Base-by-base conservation (phyloP, 306 rosid species). In the Canavalia ensiformis region DNA sequence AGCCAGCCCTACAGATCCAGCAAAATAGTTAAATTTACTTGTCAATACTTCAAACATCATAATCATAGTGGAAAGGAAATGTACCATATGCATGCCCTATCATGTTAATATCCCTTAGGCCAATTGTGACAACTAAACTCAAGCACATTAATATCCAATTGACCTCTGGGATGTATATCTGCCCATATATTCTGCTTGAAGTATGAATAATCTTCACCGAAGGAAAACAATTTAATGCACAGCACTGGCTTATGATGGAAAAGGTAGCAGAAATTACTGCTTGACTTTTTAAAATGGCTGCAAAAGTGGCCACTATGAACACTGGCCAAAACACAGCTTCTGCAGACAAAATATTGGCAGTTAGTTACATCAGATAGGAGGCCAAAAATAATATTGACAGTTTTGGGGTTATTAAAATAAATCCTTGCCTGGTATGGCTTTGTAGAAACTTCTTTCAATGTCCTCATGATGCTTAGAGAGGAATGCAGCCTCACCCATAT, bases 401-500 rank as follows among this genome's bases (percentile, higher is more conserved):
- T 68, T 64, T 71, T 2, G 50, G 60, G 62, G 68, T 68, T 62
- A 41, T 41, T 39, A 28, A 25, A 25, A 50, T 64, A 70, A 72
- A 60, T 69, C 35, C 92, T 85, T 90, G 75, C 94, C 91, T 74
- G 97, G 94, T 74, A 92, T 89, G 75, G 93, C 87, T 83, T 84
- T 85, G 83, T 89, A 89, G 86, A 92, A 92, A 86, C 97, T 92
- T 84, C 88, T 88, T 35, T 90, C 88, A 59, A 92, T 81, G 80
- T 89, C 94, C 57, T 88, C 90, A 59, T 83, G 92, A 85, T 90
- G 89, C 85, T 86, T 89, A 34, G 97, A 87, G 77, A 92, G 93
- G 73, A 79, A 92, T 73, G 97, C 97, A 77, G 97, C 97, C 88
- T 92, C 93, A 8, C 97, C 97, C 93, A 90, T 88, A 83, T 88